Evolutionary conservation across 371 early-diverging fungal genomes (phyloP), one percentile per base, ranked within the genome.

Genomic region (Coemansia sp.): DNA sequence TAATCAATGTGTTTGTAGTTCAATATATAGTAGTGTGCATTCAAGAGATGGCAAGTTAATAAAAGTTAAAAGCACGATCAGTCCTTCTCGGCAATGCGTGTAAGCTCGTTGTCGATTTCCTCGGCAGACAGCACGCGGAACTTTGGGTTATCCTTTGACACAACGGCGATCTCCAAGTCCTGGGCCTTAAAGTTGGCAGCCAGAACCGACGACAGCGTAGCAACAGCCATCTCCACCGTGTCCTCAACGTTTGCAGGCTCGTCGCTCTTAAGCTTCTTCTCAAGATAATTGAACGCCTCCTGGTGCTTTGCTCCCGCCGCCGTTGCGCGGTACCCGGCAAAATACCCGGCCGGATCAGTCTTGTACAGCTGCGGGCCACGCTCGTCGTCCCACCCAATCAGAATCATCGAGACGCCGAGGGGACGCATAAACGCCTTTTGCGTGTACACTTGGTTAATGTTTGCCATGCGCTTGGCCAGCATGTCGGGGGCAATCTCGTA

Each of bases 391-490:
- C 90, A 86, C 39, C 96, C 97, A 69, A 97, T 91, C 66, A 99
- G 80, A 62, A 96, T 96, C 94, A 98, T 94, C 56, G 99, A 95
- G 69, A 97, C 96, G 67, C 98, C 99, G 57, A 94, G 84, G 24
- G 98, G 98, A 74, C 99, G 85, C 97, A 97, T 98, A 65, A 95
- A 96, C 40, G 99, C 99, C 73, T 98, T 96, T 78, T 99, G 99
- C 56, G 99, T 99, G 81, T 94, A 96, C 39, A 99, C 96, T 86
- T 99, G 98, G 79, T 97, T 97, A 74, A 96, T 89, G 80, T 92
- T 95, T 58, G 98, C 99, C 69, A 99, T 89, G 64, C 97, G 90
- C 82, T 96, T 96, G 53, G 98, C 98, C 65, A 99, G 87, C 90
- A 95, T 88, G 78, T 99, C 98, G 9, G 92, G 86, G 28, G 97